phyloP scores from a whole-genome alignment of 768 basidiomycete species.

The Mycena alexandri region DNA sequence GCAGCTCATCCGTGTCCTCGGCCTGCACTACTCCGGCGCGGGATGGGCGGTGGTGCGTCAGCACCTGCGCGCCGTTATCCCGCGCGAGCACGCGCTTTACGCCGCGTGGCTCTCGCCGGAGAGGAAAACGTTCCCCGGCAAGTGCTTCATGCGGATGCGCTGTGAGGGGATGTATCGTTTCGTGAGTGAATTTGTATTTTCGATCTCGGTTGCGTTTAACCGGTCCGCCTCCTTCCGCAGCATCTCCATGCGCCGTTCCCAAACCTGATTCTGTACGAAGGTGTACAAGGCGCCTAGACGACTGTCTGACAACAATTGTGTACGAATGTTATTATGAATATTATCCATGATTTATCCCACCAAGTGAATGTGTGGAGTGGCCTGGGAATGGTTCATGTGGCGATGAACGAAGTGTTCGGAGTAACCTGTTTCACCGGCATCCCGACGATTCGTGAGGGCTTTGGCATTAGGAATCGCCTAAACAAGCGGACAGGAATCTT shows the following conservation, averaged over 20 bases:
- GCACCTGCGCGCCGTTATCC: slow-evolving; percentile 59
- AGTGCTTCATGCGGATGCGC: slow-evolving; percentile 71
- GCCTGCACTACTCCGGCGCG: slow-evolving; percentile 66
- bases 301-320: neutral
- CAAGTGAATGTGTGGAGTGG: no score
- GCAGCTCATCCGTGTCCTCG: slow-evolving; percentile 69
- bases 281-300: slow-evolving; percentile 45
- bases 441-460: no score
- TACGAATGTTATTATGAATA: slow-evolving; percentile 13
- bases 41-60: slow-evolving; percentile 65
- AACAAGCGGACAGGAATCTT: no score
- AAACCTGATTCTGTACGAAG: slow-evolving; percentile 66
- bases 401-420: no score
- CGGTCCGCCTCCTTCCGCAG: slow-evolving; percentile 43
- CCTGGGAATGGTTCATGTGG: no score
- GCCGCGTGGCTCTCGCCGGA: slow-evolving; percentile 65
- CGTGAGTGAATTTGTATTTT: slow-evolving; percentile 50
- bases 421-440: no score
- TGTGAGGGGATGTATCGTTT: slow-evolving; percentile 68
- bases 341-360: neutral
- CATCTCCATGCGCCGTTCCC: slow-evolving; percentile 68
- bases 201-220: slow-evolving; percentile 12
- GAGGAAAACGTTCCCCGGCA: slow-evolving; percentile 62
- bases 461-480: no score
- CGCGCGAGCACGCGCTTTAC: slow-evolving; percentile 60